Evolutionary conservation across 2,329 filamentous ascomycete species (phyloP), one percentile per base, ranked within the genome.

Genomic region (Colletotrichum musae): DNA sequence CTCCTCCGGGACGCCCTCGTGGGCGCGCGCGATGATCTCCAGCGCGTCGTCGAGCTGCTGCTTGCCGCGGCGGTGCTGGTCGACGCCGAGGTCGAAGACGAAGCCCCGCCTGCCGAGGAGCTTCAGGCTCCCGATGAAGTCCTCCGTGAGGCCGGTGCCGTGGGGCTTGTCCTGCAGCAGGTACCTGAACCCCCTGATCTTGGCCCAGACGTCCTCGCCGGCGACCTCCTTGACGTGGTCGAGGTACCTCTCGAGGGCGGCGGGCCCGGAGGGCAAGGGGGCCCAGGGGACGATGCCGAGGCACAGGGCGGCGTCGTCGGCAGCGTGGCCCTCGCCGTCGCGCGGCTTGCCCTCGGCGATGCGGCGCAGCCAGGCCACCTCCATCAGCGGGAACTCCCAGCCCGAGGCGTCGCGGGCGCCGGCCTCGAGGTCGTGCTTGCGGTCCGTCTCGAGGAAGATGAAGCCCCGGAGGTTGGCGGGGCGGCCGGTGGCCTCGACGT

Each of bases 371-470:
- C 90, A 94, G 51, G 85, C 85, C 32, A 97, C 85, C 81, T 97
- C 95, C 66, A 89, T 84, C 4, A 97, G 85, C 1, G 93, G 91
- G 53, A 88, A 84, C 24, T 85, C 82, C 85, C 93, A 95, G 79
- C 92, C 91, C 28, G 81, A 78, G 41, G 82, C 81, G 73, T 85
- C 84, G 51, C 77, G 77, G 50, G 75, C 80, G 24, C 83, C 84
- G 7, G 85, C 77, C 24, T 82, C 81, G 21, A 89, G 78, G 72
- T 88, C 87, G 73, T 91, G 87, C 75, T 87, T 88, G 72, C 94
- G 91, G 80, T 97, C 94, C 13, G 92, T 91, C 83, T 97, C 94
- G 71, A 97, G 81, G 79, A 95, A 94, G 73, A 97, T 85, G 81
- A 95, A 95, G 64, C 93, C 94, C 28, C 86, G 83, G 9, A 92